Percentiles rank a stretch among this genome's conserved stretches.
Conservation (phyloP, 306 rosid species). For the Vigna angularis region DNA sequence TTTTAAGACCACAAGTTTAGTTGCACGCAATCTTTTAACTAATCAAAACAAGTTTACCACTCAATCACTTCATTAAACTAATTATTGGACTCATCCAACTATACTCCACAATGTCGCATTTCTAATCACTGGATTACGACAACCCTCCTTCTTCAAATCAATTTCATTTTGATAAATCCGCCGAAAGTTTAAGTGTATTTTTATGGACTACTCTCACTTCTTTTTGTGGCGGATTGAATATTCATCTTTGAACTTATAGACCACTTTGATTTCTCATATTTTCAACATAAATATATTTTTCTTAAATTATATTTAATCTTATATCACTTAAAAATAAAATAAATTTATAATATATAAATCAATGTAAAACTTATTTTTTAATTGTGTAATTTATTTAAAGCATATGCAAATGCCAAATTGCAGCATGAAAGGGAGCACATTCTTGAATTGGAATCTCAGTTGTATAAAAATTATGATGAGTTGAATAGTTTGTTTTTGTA, state of each 20-base stretch:
- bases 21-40: constrained; percentile 7
- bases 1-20: background rate
- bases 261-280: background rate
- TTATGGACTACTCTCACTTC: background rate
- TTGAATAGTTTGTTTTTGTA: background rate
- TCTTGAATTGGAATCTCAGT: background rate
- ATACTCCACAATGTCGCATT: background rate
- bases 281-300: background rate
- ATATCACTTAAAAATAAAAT: no score
- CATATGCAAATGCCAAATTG: no score
- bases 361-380: no score
- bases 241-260: background rate
- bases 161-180: constrained; percentile 11
- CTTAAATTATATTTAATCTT: no score
- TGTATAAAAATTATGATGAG: no score
- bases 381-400: no score
- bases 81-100: constrained; percentile 14
- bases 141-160: constrained; percentile 1
- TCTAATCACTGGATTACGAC: constrained; percentile 23
- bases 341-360: no score
- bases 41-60: constrained; percentile 29
- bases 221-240: constrained; percentile 1
- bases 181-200: constrained; percentile 42
- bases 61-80: constrained; percentile 21
- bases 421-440: no score